Evolutionary conservation across 148 eudicot genomes (phyloP).

Genomic region (Linanthus parryae): DNA sequence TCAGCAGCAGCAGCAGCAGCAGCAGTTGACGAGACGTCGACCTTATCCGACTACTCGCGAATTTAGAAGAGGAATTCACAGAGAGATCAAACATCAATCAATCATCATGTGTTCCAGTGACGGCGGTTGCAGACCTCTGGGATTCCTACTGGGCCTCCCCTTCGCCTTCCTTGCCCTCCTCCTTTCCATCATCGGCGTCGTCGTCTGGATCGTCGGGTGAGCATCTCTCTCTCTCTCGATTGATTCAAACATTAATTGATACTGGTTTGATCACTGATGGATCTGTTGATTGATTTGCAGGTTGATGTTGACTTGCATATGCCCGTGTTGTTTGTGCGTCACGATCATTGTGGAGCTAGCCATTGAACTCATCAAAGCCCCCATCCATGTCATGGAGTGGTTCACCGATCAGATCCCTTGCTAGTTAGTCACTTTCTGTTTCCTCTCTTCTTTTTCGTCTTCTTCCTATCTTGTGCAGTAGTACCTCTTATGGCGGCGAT

Average conservation of each 20-base stretch:
- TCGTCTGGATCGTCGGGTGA: conserved; percentile 71
- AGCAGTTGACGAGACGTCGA: no score
- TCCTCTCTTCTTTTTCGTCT: not conserved
- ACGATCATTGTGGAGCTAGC: conserved; percentile 60
- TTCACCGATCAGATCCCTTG: conserved; percentile 56
- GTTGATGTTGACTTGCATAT: conserved; percentile 48
- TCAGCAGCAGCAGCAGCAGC: no score
- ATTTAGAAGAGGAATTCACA: no score
- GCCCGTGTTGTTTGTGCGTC: conserved; percentile 65
- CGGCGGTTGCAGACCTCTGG: conserved; percentile 45
- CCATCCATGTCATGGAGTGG: conserved; percentile 64
- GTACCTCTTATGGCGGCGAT: no score
- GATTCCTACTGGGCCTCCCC: conserved; percentile 50
- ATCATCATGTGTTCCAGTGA: conserved; percentile 16
- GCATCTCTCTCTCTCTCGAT: not conserved
- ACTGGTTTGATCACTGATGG: not conserved
- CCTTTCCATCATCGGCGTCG: conserved; percentile 44
- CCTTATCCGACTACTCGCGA: no score
- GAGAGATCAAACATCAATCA: no score
- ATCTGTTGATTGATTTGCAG: conserved; percentile 15
- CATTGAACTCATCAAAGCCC: conserved; percentile 54
- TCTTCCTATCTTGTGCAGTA: not conserved
- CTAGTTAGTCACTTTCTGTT: conserved; percentile 6
- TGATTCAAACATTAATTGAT: not conserved
- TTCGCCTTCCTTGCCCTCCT: conserved; percentile 49